Conservation (phyloP, 2,329 filamentous ascomycete genomes). For the Fusarium sororula region DNA sequence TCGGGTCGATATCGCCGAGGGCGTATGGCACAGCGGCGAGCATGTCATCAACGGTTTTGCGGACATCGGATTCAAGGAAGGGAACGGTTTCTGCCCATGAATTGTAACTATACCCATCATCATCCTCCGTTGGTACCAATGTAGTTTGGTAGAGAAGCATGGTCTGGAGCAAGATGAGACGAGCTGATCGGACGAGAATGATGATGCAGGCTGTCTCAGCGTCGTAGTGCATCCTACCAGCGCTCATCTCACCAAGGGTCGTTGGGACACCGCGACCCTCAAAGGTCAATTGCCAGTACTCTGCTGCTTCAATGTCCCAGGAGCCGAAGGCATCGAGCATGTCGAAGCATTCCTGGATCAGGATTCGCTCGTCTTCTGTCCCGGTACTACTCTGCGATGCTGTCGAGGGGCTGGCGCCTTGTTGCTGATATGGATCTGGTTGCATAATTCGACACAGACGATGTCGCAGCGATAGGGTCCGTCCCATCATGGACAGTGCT, state of each 20-base stretch:
- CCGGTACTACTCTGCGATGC: not conserved
- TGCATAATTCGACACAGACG: slow-evolving; percentile 14
- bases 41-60: slow-evolving; percentile 45
- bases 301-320: slow-evolving; percentile 45
- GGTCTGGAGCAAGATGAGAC: slow-evolving; percentile 44
- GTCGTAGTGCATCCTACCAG: slow-evolving; percentile 38
- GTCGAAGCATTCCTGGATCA: slow-evolving; percentile 41
- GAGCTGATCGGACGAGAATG: slow-evolving; percentile 44
- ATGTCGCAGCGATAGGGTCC: slow-evolving; percentile 32
- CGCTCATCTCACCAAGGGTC: slow-evolving; percentile 38
- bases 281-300: slow-evolving; percentile 46
- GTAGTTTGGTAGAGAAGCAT: slow-evolving; percentile 41
- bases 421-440: not conserved
- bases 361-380: not conserved
- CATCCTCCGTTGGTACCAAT: slow-evolving; percentile 6
- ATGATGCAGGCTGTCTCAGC: slow-evolving; percentile 47
- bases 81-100: slow-evolving; percentile 29
- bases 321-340: slow-evolving; percentile 42
- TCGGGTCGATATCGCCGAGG: slow-evolving; percentile 42
- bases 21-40: slow-evolving; percentile 45
- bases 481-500: slow-evolving; percentile 45
- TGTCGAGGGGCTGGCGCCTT: not conserved
- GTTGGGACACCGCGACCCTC: slow-evolving; percentile 42
- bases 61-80: slow-evolving; percentile 37
- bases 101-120: slow-evolving; percentile 5